Percentiles rank a stretch among this genome's conserved stretches.
Conservation (phyloP, 108 stramenopile genomes). For the Cylindrotheca closterium region DNA sequence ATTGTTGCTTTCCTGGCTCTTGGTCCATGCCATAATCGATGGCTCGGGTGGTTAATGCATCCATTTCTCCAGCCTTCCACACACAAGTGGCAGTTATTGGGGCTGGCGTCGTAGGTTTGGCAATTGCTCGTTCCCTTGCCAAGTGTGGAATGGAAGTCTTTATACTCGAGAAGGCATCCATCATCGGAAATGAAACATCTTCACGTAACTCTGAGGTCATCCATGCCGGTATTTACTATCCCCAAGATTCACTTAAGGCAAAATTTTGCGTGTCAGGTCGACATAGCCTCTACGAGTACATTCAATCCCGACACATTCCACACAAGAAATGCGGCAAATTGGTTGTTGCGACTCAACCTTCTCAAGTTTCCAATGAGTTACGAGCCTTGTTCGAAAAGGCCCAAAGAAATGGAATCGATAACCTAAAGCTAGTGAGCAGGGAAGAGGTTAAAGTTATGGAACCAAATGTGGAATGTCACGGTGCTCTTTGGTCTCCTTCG, state of each 20-base stretch:
- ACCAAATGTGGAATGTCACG: slow-evolving; percentile 55
- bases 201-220: slow-evolving; percentile 88
- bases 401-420: slow-evolving; percentile 56
- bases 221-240: slow-evolving; percentile 88
- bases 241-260: slow-evolving; percentile 54
- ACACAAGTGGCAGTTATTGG: slow-evolving; percentile 78
- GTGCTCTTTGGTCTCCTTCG: slow-evolving; percentile 75
- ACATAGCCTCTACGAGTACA: slow-evolving; percentile 72
- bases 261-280: slow-evolving; percentile 77
- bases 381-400: slow-evolving; percentile 20
- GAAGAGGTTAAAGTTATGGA: slow-evolving; percentile 64
- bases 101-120: slow-evolving; percentile 81
- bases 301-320: slow-evolving; percentile 47
- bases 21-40: too few species aligned
- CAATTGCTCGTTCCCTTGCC: slow-evolving; percentile 63
- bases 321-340: slow-evolving; percentile 67
- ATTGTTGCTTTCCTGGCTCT: too few species aligned
- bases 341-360: slow-evolving; percentile 62
- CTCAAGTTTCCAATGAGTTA: slow-evolving; percentile 37
- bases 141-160: slow-evolving; percentile 64
- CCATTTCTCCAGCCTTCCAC: slow-evolving; percentile 26
- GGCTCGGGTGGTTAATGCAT: too few species aligned
- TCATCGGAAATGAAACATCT: slow-evolving; percentile 65
- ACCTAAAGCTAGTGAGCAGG: slow-evolving; percentile 49
- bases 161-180: slow-evolving; percentile 55